Conservation (phyloP, 139 green algal species). For the Auxenochlorella pyrenoidosa region DNA sequence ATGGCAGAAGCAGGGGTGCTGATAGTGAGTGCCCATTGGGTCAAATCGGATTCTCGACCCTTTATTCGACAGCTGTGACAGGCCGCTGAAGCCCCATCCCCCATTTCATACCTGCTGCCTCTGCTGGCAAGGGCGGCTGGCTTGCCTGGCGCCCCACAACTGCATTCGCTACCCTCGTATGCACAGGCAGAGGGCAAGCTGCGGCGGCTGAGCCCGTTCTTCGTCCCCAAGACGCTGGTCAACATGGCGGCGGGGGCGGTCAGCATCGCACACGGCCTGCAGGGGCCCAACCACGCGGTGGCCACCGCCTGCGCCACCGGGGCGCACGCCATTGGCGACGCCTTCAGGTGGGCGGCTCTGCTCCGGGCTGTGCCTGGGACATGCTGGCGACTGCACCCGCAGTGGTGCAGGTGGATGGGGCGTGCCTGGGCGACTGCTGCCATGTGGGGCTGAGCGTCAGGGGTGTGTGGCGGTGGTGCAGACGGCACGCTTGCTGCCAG, state of each 20-base stretch:
- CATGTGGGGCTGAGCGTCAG: no score
- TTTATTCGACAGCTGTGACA: no score
- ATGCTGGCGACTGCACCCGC: no score
- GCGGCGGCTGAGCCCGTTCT: constrained; percentile 87
- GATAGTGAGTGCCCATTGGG: constrained; percentile 41
- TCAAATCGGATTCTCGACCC: no score
- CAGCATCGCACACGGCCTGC: constrained; percentile 79
- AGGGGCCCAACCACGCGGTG: constrained; percentile 84
- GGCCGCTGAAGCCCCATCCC: no score
- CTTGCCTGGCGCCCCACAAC: not conserved
- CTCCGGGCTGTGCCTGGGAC: no score
- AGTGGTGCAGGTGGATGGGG: no score
- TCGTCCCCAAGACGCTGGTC: constrained; percentile 90
- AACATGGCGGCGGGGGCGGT: constrained; percentile 95
- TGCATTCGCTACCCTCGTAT: no score
- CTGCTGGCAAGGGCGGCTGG: not conserved
- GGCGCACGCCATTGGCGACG: constrained; percentile 80
- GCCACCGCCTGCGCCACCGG: constrained; percentile 81
- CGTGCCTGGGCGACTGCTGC: no score
- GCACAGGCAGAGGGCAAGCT: constrained; percentile 50
- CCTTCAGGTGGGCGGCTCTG: constrained; percentile 55
- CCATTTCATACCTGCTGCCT: no score
- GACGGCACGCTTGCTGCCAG: no score
- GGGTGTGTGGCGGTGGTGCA: no score
- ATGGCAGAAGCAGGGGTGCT: constrained; percentile 76